These are phyloP conservation scores for Tripterygium wilfordii DNA, from an alignment of 177 flowering plant species.

Conservation along the genomic window DNA sequence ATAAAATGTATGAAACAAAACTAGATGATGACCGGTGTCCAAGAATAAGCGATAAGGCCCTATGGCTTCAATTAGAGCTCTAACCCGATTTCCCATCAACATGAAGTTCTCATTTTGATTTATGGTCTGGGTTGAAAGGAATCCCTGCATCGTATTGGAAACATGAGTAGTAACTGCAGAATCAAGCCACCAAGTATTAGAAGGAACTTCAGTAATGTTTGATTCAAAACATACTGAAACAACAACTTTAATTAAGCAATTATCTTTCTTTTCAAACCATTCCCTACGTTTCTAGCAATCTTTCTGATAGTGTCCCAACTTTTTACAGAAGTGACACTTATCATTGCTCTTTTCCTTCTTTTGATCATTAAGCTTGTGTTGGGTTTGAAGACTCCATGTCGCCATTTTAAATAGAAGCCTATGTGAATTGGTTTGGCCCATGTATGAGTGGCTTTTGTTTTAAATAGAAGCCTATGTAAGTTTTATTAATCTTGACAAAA, in stretches of 20 bases:
- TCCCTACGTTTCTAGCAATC: neutral
- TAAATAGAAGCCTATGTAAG: too few species aligned
- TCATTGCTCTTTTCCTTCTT: neutral
- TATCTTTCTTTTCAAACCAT: constrained; percentile 3
- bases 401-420: too few species aligned
- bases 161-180: too few species aligned
- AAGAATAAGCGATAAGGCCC: neutral
- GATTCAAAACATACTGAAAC: neutral
- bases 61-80: neutral
- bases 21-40: neutral
- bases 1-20: neutral
- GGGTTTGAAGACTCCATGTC: too few species aligned
- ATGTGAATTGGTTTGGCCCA: too few species aligned
- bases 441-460: too few species aligned
- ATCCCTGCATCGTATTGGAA: too few species aligned
- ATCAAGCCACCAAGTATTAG: neutral
- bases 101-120: too few species aligned
- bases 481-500: too few species aligned
- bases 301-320: neutral
- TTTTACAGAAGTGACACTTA: neutral
- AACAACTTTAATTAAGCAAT: neutral
- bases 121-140: too few species aligned
- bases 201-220: neutral
- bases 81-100: too few species aligned
- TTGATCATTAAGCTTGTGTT: too few species aligned